Percentiles rank a stretch among this genome's conserved stretches.
Conservation (phyloP, 225 moss, liverwort and hornwort genomes). For the Thuidium tamariscinum region DNA sequence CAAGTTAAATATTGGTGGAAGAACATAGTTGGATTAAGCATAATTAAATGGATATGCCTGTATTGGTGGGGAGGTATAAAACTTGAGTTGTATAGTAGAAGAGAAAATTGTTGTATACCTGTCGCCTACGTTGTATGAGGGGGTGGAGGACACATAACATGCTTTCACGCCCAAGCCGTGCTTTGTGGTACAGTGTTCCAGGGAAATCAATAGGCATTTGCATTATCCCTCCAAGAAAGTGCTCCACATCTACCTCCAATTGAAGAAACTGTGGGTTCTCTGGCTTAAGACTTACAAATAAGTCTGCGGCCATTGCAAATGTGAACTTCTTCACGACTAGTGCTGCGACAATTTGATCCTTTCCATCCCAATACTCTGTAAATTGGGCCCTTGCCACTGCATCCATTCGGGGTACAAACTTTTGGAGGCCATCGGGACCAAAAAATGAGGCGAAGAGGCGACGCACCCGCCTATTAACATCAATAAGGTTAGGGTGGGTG, state of each 20-base stretch:
- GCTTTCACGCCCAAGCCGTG: background rate
- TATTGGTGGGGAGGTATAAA: too few relatives aligned
- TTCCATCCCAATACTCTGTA: background rate
- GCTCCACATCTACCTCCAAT: background rate
- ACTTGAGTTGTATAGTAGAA: too few relatives aligned
- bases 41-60: too few relatives aligned
- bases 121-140: background rate
- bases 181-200: background rate
- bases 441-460: background rate
- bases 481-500: accelerated
- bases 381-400: background rate
- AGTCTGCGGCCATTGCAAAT: background rate
- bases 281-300: background rate
- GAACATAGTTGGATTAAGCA: too few relatives aligned
- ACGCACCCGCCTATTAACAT: background rate
- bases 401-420: background rate
- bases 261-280: background rate
- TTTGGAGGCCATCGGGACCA: background rate
- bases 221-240: background rate
- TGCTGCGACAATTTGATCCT: background rate
- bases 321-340: background rate
- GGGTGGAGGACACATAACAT: background rate
- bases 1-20: too few relatives aligned
- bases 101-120: background rate
- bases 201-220: background rate